phyloP scores from a whole-genome alignment of 2,329 filamentous ascomycete genomes.

The Thelonectria blattea region DNA sequence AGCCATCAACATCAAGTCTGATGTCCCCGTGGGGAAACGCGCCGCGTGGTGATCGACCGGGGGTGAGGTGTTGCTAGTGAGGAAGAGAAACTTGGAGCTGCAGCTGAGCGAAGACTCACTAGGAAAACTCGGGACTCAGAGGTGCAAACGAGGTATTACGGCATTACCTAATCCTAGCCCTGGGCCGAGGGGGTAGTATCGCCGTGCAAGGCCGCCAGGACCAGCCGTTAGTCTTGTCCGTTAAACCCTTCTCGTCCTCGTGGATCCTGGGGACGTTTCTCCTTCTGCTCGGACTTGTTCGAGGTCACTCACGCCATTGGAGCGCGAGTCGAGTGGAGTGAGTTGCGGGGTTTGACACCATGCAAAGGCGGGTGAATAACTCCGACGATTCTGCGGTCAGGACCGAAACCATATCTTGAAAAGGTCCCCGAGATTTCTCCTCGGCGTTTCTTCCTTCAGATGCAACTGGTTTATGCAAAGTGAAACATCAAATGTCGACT shows the following conservation, averaged over 20 bases:
- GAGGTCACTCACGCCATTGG: constrained; percentile 5
- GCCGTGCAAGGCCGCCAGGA: background rate
- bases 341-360: constrained; percentile 8
- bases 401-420: background rate
- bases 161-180: too few relatives aligned
- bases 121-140: too few relatives aligned
- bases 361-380: constrained; percentile 5
- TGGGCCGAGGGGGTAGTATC: too few relatives aligned
- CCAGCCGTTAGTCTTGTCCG: background rate
- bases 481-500: background rate
- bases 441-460: constrained; percentile 2
- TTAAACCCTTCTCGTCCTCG: background rate
- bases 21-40: constrained; percentile 19
- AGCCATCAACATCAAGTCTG: background rate
- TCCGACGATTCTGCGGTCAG: constrained; percentile 35
- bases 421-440: constrained; percentile 33
- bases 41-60: background rate
- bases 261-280: constrained; percentile 2
- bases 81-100: too few relatives aligned
- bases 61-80: too few relatives aligned
- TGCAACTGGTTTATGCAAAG: background rate
- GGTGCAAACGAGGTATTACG: too few relatives aligned
- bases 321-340: constrained; percentile 7
- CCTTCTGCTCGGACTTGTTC: too few relatives aligned
- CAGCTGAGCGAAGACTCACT: too few relatives aligned